A percentile compares a stretch with the other conserved stretches of the same genome.
These are phyloP conservation scores for Cyberlindnera americana DNA, from an alignment of 805 yeast species.

Conservation along the genomic window DNA sequence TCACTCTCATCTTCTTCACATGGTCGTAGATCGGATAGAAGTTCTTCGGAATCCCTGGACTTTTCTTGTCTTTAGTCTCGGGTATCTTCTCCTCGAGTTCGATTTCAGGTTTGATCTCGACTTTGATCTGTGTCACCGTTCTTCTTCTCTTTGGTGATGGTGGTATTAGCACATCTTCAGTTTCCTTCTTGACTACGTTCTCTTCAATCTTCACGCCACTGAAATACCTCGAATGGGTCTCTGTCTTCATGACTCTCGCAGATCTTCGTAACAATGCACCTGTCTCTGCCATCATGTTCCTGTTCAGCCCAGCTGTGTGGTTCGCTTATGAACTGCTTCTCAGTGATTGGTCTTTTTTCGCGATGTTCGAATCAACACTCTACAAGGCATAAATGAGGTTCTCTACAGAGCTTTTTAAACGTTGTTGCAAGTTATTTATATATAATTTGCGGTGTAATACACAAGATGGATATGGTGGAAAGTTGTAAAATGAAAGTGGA, in stretches of 20 bases:
- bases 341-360: constrained; percentile 1
- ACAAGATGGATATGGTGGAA: neutral
- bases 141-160: constrained; percentile 11
- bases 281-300: neutral
- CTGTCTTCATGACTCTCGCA: neutral
- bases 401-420: neutral
- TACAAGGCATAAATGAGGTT: neutral
- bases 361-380: too few relatives aligned
- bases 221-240: constrained; percentile 6
- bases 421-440: neutral
- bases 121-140: neutral
- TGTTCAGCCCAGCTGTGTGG: neutral
- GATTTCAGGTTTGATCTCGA: constrained; percentile 3
- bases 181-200: constrained; percentile 5
- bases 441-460: neutral
- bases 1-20: constrained; percentile 62
- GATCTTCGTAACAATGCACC: constrained; percentile 6
- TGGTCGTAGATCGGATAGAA: constrained; percentile 57
- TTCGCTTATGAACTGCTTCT: constrained; percentile 1
- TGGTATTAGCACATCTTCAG: constrained; percentile 1
- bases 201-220: constrained; percentile 1
- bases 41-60: constrained; percentile 35
- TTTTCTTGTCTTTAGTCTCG: neutral
- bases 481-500: neutral
- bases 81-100: neutral